phyloP scores from a whole-genome alignment of 305 asterid genomes.

The Withania somnifera region DNA sequence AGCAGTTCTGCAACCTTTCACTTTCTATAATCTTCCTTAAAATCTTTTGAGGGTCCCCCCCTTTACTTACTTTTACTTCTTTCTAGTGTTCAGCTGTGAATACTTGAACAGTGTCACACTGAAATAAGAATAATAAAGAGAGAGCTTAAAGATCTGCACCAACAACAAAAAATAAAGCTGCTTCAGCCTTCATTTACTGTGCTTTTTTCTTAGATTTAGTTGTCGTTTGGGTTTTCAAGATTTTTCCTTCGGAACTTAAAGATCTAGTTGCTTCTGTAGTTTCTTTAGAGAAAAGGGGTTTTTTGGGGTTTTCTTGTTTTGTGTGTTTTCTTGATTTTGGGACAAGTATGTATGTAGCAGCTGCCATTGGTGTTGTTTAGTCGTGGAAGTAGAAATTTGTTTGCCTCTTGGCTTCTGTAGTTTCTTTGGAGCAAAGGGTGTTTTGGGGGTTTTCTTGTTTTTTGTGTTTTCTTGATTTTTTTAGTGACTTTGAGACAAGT shows the following conservation, averaged over 20 bases:
- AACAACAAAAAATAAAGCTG: not conserved
- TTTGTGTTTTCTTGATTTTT: not conserved
- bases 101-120: not conserved
- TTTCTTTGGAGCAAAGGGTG: not conserved
- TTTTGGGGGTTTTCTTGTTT: not conserved
- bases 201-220: not conserved
- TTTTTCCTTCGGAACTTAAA: conserved; percentile 18
- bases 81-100: not conserved
- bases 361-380: conserved; percentile 23
- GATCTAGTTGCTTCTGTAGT: conserved; percentile 23
- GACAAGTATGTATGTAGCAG: conserved; percentile 6
- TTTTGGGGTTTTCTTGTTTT: not conserved
- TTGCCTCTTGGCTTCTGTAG: too few species aligned
- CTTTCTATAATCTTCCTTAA: not conserved
- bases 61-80: not conserved
- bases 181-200: not conserved
- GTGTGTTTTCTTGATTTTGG: conserved; percentile 6
- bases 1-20: not conserved
- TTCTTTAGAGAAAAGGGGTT: not conserved
- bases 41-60: not conserved
- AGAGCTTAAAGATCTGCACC: not conserved
- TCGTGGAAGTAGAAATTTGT: conserved; percentile 28
- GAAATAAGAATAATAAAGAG: not conserved
- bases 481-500: conserved; percentile 11
- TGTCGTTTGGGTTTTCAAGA: conserved; percentile 25